Evolutionary conservation across 306 rosid genomes (phyloP), one percentile per base, ranked within the genome.

Genomic region (Crotalaria pallida): DNA sequence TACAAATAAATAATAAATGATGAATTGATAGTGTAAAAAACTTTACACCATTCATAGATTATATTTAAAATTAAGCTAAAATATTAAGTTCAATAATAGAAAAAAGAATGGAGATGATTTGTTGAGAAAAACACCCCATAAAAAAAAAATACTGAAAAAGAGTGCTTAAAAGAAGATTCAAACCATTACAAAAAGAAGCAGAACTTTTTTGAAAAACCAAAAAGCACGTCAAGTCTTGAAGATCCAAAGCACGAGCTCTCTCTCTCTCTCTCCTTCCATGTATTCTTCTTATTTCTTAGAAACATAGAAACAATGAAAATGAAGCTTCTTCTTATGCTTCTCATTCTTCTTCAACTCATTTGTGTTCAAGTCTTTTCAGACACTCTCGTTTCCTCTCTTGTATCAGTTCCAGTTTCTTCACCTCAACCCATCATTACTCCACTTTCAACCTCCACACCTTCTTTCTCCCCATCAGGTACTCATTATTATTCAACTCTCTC

Each of bases 401-500:
- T 64, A 10, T 65, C 77, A 10, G 71, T 70, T 66, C 60, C 78
- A 49, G 58, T 50, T 68, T 51, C 75, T 13, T 67, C 84, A 7
- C 83, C 84, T 52, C 7, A 29, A 52, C 2, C 10, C 15, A 71
- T 83, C 71, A 16, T 8, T 79, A 60, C 89, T 55, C 82, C 85
- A 34, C 17, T 69, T 44, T 71, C 77, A 53, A 24, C 84, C 36
- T 56, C 88, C 38, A 72, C 73, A 79, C 55, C 85, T 69, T 71
- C 84, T 74, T 57, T 69, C 36, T 70, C 93, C 17, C 89, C 96
- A n/a, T n/a, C n/a, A 15, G 96, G 98, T 86, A 38, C 36, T 50
- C 66, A 41, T 52, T 13, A 41, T 52, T 13, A 38, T 38, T 61
- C 34, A 29, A 1, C 65, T 55, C 74, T 29, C 56, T 38, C 29